Percentiles rank a stretch among this genome's conserved stretches.
Evolutionary conservation across 139 green algal species (phyloP).

Genomic region (Chlamydomonas urium): DNA sequence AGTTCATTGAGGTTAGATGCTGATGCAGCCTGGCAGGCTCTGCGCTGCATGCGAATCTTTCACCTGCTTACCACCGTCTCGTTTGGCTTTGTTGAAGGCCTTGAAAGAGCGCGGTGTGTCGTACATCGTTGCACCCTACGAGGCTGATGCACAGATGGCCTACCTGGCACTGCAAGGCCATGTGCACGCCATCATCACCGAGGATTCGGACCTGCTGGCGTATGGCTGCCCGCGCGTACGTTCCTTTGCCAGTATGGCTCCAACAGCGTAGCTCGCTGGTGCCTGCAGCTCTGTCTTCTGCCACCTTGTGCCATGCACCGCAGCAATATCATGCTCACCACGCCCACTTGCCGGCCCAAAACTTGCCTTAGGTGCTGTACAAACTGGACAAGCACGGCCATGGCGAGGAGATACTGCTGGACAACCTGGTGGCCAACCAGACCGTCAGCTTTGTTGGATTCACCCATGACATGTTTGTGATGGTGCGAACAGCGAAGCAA

Average conservation of each 20-base stretch:
- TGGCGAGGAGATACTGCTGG: conserved; percentile 66
- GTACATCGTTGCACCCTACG: conserved; percentile 93
- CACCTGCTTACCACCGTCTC: no score
- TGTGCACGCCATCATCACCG: conserved; percentile 88
- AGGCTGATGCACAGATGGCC: conserved; percentile 95
- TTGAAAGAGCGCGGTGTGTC: conserved; percentile 61
- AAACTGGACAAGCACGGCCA: conserved; percentile 88
- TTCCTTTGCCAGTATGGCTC: background rate
- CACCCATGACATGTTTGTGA: conserved; percentile 80
- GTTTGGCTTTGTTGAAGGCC: no score
- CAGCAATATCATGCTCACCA: no score
- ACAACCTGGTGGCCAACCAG: conserved; percentile 52
- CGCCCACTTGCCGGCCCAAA: no score
- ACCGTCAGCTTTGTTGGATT: conserved; percentile 68
- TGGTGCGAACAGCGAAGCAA: no score
- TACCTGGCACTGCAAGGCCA: conserved; percentile 71
- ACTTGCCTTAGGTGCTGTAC: conserved; percentile 67
- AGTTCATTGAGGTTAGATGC: conserved; percentile 61
- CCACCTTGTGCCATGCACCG: background rate
- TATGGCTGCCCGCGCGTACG: conserved; percentile 85
- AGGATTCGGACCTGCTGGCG: conserved; percentile 93
- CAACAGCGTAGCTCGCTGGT: background rate
- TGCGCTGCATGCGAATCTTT: no score
- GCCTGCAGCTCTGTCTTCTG: background rate
- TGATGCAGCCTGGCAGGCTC: no score